Evolutionary conservation across 176 grass and related monocot genomes (phyloP).

Genomic region (Oryza glaberrima): DNA sequence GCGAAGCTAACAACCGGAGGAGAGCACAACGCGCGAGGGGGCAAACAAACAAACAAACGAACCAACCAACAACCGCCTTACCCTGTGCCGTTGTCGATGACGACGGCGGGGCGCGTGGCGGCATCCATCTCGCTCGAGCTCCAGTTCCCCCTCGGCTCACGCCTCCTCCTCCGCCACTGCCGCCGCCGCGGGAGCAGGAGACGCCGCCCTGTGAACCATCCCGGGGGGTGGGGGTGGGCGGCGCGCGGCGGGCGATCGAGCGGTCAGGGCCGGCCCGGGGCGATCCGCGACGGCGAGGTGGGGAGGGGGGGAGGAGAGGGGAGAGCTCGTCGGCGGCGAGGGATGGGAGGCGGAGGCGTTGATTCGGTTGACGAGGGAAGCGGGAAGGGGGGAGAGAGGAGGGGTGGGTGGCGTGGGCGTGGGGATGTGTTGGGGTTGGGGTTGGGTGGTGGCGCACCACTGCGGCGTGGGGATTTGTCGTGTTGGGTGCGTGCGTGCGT

Average conservation of each 20-base stretch:
- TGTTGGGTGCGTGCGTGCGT: background rate
- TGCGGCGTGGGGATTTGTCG: background rate
- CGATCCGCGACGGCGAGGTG: background rate
- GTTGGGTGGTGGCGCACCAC: background rate
- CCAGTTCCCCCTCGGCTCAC: conserved; percentile 34
- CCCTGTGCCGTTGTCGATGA: conserved; percentile 98
- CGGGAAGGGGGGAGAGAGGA: background rate
- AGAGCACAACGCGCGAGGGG: background rate
- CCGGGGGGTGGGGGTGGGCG: background rate
- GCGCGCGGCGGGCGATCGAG: background rate
- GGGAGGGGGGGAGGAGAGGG: too few species aligned
- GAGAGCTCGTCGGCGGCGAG: background rate
- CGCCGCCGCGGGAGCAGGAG: background rate
- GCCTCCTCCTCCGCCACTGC: conserved; percentile 22
- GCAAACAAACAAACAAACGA: too few species aligned
- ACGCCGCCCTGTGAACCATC: conserved; percentile 35
- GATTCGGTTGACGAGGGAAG: conserved; percentile 55
- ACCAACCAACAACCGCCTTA: background rate
- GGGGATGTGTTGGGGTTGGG: background rate
- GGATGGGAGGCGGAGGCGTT: conserved; percentile 15
- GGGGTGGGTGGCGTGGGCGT: background rate
- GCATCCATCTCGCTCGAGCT: conserved; percentile 58
- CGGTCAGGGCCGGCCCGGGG: too few species aligned
- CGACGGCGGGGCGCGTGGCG: conserved; percentile 79
- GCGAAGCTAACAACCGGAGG: background rate